Percentiles rank a stretch among this genome's conserved stretches.
Conservation (phyloP, 371 early-diverging fungal species). For the Mucor sp. region DNA sequence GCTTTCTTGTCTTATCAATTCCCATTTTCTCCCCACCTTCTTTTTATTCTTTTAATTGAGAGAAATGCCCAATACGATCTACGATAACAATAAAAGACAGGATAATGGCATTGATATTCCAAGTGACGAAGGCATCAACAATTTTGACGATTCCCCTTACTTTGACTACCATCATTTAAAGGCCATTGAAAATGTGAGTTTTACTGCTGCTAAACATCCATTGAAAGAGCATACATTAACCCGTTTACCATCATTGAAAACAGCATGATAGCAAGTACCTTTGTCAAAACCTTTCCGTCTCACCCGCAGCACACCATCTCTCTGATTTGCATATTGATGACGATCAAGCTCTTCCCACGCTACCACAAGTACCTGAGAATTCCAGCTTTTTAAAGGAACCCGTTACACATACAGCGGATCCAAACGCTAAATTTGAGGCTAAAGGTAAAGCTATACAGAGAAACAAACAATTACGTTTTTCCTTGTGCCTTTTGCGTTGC, state of each 20-base stretch:
- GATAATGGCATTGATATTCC: constrained; percentile 17
- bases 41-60: constrained; percentile 1
- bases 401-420: constrained; percentile 10
- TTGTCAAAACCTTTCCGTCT: constrained; percentile 33
- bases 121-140: constrained; percentile 16
- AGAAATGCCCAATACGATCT: neutral
- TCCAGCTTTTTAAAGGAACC: neutral
- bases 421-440: constrained; percentile 5
- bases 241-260: neutral
- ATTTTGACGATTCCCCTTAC: constrained; percentile 39
- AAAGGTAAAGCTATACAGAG: constrained; percentile 4
- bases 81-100: constrained; percentile 2
- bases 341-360: constrained; percentile 1
- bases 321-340: constrained; percentile 2
- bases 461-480: neutral
- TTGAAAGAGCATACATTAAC: neutral
- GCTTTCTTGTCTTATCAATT: constrained; percentile 10
- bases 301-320: constrained; percentile 14
- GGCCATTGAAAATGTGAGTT: constrained; percentile 42
- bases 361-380: constrained; percentile 8
- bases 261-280: constrained; percentile 53
- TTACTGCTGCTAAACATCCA: neutral
- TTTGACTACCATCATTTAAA: constrained; percentile 52
- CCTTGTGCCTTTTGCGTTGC: too few species aligned
- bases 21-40: constrained; percentile 3